Evolutionary conservation across 1,284 basidiomycete species (phyloP).

Genomic region (Ceratobasidium sp.): DNA sequence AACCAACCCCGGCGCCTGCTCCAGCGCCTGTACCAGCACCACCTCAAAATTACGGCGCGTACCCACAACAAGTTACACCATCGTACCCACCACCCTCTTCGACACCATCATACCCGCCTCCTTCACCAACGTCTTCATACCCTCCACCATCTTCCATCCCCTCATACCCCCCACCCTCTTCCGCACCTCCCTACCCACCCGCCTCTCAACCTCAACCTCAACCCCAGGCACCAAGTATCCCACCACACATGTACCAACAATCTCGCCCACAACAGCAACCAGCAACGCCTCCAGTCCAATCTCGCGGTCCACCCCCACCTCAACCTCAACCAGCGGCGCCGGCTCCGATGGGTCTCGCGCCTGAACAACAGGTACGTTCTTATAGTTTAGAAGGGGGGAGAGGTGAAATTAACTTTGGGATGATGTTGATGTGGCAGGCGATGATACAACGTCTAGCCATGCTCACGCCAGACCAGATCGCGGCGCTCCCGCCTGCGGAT

Average conservation of each 20-base stretch:
- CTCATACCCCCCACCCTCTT: background rate
- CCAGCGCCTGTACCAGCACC: background rate
- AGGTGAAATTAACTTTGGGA: background rate
- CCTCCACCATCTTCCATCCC: slow-evolving; percentile 26
- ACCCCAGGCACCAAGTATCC: slow-evolving; percentile 22
- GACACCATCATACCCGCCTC: slow-evolving; percentile 15
- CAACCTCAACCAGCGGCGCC: background rate
- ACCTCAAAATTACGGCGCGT: background rate
- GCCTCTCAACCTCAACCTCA: slow-evolving; percentile 12
- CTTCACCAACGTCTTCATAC: slow-evolving; percentile 17
- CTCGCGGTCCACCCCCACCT: slow-evolving; percentile 27
- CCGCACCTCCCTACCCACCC: slow-evolving; percentile 8
- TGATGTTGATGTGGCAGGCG: slow-evolving; percentile 50
- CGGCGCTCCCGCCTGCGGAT: slow-evolving; percentile 65
- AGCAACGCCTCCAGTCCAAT: slow-evolving; percentile 19
- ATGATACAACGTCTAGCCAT: slow-evolving; percentile 65
- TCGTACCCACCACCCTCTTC: slow-evolving; percentile 37
- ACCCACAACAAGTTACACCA: slow-evolving; percentile 24
- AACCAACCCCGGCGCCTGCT: background rate
- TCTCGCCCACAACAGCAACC: slow-evolving; percentile 25
- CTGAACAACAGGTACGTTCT: slow-evolving; percentile 39
- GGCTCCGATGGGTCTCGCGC: slow-evolving; percentile 27
- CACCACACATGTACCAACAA: slow-evolving; percentile 37
- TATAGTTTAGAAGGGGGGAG: background rate
- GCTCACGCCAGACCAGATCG: slow-evolving; percentile 68